phyloP scores from a whole-genome alignment of 768 basidiomycete species.

The Boletus sp. region DNA sequence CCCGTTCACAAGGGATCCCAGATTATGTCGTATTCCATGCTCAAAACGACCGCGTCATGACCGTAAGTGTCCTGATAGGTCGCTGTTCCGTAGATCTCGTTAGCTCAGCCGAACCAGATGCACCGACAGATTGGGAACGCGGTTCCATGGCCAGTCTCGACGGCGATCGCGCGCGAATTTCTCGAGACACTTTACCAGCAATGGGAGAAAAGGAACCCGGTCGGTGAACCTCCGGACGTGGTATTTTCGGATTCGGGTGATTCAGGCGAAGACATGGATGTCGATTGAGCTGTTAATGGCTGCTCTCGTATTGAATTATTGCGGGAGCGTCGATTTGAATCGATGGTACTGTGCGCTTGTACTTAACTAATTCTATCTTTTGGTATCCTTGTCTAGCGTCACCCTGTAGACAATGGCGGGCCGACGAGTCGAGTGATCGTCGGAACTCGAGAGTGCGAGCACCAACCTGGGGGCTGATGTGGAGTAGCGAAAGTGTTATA shows the following conservation, averaged over 20 bases:
- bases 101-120: slow-evolving; percentile 45
- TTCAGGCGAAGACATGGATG: slow-evolving; percentile 21
- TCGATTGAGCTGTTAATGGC: slow-evolving; percentile 28
- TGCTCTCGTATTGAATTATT: too few relatives aligned
- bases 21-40: slow-evolving; percentile 68
- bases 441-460: too few relatives aligned
- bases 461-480: too few relatives aligned
- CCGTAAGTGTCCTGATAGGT: slow-evolving; percentile 42
- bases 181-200: slow-evolving; percentile 48
- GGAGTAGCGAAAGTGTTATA: too few relatives aligned
- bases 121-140: slow-evolving; percentile 83
- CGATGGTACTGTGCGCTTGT: neutral
- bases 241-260: slow-evolving; percentile 22
- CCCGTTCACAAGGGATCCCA: slow-evolving; percentile 80
- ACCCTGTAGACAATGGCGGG: too few relatives aligned
- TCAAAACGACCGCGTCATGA: slow-evolving; percentile 50
- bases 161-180: slow-evolving; percentile 66
- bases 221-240: slow-evolving; percentile 27
- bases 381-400: neutral
- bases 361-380: too few relatives aligned
- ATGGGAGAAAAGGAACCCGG: slow-evolving; percentile 41
- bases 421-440: too few relatives aligned
- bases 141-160: slow-evolving; percentile 63
- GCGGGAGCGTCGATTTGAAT: neutral
- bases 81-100: neutral